Evolutionary conservation across 352 stramenopile species (phyloP).

Genomic region (Phytophthora chlamydospora): DNA sequence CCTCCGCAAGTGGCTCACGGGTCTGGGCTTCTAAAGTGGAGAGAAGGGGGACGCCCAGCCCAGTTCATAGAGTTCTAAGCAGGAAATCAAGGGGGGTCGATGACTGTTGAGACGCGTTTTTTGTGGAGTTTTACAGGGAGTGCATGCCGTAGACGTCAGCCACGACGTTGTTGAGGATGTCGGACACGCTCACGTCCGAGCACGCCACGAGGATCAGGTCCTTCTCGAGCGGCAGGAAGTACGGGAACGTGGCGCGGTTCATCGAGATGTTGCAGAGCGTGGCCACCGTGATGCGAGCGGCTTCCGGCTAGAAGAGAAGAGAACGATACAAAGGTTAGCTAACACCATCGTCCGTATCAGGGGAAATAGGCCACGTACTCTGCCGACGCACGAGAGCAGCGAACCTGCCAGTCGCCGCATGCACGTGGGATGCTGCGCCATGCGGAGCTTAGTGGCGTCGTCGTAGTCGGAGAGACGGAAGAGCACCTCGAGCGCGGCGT

Average conservation of each 20-base stretch:
- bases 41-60: constrained; percentile 8
- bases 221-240: constrained; percentile 82
- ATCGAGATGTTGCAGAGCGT: constrained; percentile 80
- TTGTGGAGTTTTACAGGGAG: constrained; percentile 48
- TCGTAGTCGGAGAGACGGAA: constrained; percentile 73
- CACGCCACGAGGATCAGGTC: constrained; percentile 76
- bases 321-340: constrained; percentile 5
- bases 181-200: constrained; percentile 76
- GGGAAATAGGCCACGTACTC: constrained; percentile 41
- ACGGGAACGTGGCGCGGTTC: constrained; percentile 75
- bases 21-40: constrained; percentile 74
- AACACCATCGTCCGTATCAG: neutral
- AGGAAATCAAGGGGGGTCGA: constrained; percentile 12
- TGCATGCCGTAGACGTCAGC: constrained; percentile 87
- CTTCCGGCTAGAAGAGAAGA: constrained; percentile 55
- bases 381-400: constrained; percentile 73
- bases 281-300: constrained; percentile 72
- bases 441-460: constrained; percentile 66
- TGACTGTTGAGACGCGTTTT: constrained; percentile 6
- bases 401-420: constrained; percentile 56
- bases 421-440: constrained; percentile 73
- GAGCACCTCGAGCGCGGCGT: constrained; percentile 75
- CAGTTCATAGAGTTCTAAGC: constrained; percentile 27
- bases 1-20: constrained; percentile 86
- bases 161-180: constrained; percentile 84